These are phyloP conservation scores for Penicillium occitanis DNA, from an alignment of 2,329 filamentous ascomycete genomes.

Conservation along the genomic window DNA sequence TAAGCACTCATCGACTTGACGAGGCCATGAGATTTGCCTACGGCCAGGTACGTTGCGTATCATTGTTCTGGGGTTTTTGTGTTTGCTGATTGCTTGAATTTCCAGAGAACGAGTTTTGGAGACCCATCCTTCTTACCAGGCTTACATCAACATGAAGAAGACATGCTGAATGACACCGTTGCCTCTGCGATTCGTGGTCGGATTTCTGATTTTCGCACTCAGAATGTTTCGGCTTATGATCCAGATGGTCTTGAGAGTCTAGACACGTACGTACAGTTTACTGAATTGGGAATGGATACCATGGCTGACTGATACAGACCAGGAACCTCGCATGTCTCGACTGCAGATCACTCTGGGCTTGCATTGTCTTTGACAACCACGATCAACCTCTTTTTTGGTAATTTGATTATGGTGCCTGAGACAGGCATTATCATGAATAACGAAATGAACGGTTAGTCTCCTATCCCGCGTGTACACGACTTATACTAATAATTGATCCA, in stretches of 20 bases:
- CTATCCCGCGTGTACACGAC: no score
- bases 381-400: conserved; percentile 83
- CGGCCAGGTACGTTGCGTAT: conserved; percentile 49
- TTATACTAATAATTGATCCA: conserved; percentile 19
- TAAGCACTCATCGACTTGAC: conserved; percentile 77
- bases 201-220: conserved; percentile 71
- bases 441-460: conserved; percentile 57
- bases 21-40: conserved; percentile 92
- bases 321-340: conserved; percentile 57
- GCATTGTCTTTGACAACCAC: conserved; percentile 82
- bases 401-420: conserved; percentile 72
- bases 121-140: conserved; percentile 74
- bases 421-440: conserved; percentile 77
- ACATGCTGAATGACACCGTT: conserved; percentile 64
- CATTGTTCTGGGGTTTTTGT: neutral
- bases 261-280: conserved; percentile 51
- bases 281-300: neutral
- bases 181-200: conserved; percentile 61
- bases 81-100: neutral
- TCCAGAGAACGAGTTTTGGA: conserved; percentile 69
- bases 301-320: conserved; percentile 32
- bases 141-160: conserved; percentile 62
- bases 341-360: conserved; percentile 71
- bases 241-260: conserved; percentile 65
- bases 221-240: conserved; percentile 72